Base-by-base conservation (phyloP, 495 filamentous ascomycete genomes). In the Penicillium samsonianum region DNA sequence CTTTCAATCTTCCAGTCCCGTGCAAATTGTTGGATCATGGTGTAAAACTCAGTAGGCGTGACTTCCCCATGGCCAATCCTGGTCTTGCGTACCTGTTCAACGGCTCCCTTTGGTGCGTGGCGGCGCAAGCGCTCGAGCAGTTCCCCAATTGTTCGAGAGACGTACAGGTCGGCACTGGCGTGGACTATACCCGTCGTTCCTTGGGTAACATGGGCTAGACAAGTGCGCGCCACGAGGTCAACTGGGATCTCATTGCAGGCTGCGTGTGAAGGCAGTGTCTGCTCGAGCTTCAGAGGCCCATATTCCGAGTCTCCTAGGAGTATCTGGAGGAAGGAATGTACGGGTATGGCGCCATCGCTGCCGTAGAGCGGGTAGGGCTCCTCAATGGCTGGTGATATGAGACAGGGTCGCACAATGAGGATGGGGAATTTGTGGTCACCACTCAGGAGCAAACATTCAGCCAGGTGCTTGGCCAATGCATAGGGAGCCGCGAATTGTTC, bases 321-420 rank as follows among this genome's bases (percentile, higher is more conserved):
- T 3, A 53, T 31, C 9, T 53, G 50, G 9, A 53, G 7, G 16
- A 53, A 53, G 0, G 50, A 53, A 43, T 53, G 50, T 31, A 42
- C 37, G 4, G 50, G 50, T 42, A 53, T 62, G 10, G 59, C 37
- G 2, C 42, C 49, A 19, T 58, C 50, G 1, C 50, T 44, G 4
- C 56, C 65, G 23, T 67, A 67, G 4, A 65, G 33, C 2, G 62
- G 59, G 33, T 45, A 69, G 0, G 67, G 67, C 11, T 69, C 56
- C 9, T 33, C 35, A 12, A 69, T 54, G 4, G 67, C 67, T 1
- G 67, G 67, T 11, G 52, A 58, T 17, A 68, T 57, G 17, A 47
- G 37, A 2, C 65, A 50, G 6, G 62, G 65, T 0, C 67, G 57
- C 19, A 64, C 41, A 16, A 68, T 55, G 5, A 67, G 58, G 4